phyloP scores from a whole-genome alignment of 371 early-diverging fungal genomes.

The Rhizopus microsporus region DNA sequence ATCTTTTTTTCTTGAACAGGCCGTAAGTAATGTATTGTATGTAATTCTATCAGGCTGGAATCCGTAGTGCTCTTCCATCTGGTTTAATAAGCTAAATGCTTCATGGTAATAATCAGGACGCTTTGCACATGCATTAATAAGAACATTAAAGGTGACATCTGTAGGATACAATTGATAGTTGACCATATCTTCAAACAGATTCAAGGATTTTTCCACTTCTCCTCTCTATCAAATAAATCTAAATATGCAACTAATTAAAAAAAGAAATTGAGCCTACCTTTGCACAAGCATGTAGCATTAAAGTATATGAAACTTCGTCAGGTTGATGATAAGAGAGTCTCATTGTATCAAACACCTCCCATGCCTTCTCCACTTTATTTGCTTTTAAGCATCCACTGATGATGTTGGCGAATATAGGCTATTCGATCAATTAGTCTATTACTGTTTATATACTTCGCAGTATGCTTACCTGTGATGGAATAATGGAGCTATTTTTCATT shows the following conservation, averaged over 20 bases:
- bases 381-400: constrained; percentile 82
- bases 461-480: constrained; percentile 41
- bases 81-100: constrained; percentile 76
- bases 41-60: constrained; percentile 78
- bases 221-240: constrained; percentile 35
- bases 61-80: constrained; percentile 79
- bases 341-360: constrained; percentile 92
- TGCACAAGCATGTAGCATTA: constrained; percentile 93
- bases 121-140: constrained; percentile 84
- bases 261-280: constrained; percentile 39
- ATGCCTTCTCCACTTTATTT: constrained; percentile 74
- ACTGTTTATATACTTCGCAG: neutral
- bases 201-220: constrained; percentile 82
- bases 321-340: constrained; percentile 76
- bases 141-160: constrained; percentile 81
- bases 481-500: constrained; percentile 61
- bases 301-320: constrained; percentile 75
- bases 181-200: constrained; percentile 83
- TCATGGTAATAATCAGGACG: constrained; percentile 81
- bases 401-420: constrained; percentile 75
- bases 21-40: constrained; percentile 79
- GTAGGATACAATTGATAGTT: constrained; percentile 67
- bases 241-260: constrained; percentile 7
- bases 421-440: neutral
- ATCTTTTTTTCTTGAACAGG: constrained; percentile 71